Base-by-base conservation (phyloP, 805 yeast genomes). In the Torulaspora indica region DNA sequence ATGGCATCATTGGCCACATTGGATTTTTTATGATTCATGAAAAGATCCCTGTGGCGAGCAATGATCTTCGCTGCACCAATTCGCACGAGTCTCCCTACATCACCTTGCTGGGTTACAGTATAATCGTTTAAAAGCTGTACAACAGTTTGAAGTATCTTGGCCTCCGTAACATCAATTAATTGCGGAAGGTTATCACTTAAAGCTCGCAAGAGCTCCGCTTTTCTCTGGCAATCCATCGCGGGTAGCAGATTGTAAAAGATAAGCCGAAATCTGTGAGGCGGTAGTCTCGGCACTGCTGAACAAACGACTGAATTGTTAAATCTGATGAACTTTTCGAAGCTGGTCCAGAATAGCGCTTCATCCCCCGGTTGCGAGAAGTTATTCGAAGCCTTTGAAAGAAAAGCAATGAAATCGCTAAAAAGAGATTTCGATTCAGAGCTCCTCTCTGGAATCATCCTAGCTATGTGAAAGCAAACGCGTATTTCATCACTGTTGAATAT, bases 81-180 rank as follows among this genome's bases (percentile, higher is more conserved):
- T 37, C 98, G 68, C 1, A 88, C 75, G 54, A 79, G 75, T 37
- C 86, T 77, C 2, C 98, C 98, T n/a, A 89, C 90, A 66, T 90
- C 98, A 8, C 98, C 98, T 56, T 86, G 84, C 22, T 78, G 77
- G 0, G 91, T 85, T 2, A 76, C 67, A 0, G 95, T 78, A 60
- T 89, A 88, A 55, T 90, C 96, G 49, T 82, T 81, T 10, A 91
- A 62, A 27, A 77, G 74, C 1, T 49, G 51, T 1, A 74, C 28
- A 2, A 53, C 25, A 12, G 34, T 34, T 14, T 18, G 24, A 12
- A 43, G 42, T 20, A 40, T 30, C 6, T 14, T 12, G 22, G 20
- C 29, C n/a, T 39, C 46, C 5, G 22, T 25, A 8, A 5, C 27
- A 13, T 22, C 34, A 13, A 45, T 44, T 24, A 46, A 36, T 8